Evolutionary conservation across 2,329 filamentous ascomycete genomes (phyloP), one percentile per base, ranked within the genome.

Genomic region (Apiospora kogelbergensis): DNA sequence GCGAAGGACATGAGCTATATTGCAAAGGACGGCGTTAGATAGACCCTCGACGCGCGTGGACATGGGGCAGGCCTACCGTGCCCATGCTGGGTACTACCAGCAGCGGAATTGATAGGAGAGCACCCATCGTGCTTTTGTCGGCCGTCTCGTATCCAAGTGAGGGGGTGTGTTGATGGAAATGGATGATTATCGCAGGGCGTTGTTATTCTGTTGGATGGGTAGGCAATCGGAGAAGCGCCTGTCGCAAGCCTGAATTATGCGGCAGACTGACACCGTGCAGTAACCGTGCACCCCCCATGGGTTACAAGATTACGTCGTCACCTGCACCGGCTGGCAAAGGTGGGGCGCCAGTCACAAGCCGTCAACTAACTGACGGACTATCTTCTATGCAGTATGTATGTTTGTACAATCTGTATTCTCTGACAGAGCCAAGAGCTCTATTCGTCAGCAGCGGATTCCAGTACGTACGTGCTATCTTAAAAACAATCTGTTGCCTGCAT

Each of bases 21-120:
- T n/a, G 30, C 53, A n/a, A 37, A 11, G 7, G 30, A 37, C 9
- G 30, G 30, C 53, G 53, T 60, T 60, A 60, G 67, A 48, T 63
- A 57, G 41, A 44, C 7, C 10, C 17, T 7, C 40, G 6, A 65
- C 44, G 26, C 45, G 53, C 33, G 41, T n/a, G 33, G 26, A 33
- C 9, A 22, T 26, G 24, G 41, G 48, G 69, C 64, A 48, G 70
- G 86, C 92, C 72, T 90, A 98, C 94, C 68, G 94, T 94, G 80
- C 93, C 89, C 74, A 93, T 83, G 83, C 94, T 94, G 72, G 96
- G 96, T 74, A 99, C 81, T 74, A 93, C 95, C 82, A 99, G 84
- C 72, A 99, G 85, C 74, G 96, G 96, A 71, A 99, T 81, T 71
- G 95, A 98, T 68, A 99, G 87, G 76, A 97, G 84, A 74, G 94